Base-by-base conservation (phyloP, 495 filamentous ascomycete genomes). In the Entonaema liquescens region DNA sequence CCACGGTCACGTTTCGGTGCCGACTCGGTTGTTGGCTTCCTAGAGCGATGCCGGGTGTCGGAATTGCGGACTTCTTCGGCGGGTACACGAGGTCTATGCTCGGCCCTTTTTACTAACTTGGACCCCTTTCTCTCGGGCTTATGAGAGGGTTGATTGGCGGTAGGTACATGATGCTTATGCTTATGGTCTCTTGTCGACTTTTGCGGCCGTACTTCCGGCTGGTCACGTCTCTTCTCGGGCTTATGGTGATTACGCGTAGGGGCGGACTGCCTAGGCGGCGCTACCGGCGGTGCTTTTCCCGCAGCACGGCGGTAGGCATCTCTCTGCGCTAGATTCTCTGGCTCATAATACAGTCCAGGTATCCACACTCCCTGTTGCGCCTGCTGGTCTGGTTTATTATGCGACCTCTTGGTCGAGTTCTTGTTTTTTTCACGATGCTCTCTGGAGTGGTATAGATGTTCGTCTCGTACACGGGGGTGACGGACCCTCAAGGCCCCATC, bases 401-500 rank as follows among this genome's bases (percentile, higher is more conserved):
- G 58, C 17, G 49, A 38, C 28, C 44, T 68, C 36, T 67, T 38
- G 6, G 66, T 1, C 40, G 25, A 6, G 2, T 44, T 28, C 38
- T 54, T 8, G 52, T 52, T 1, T 29, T 42, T 11, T 65, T 17
- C 35, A 33, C 74, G 35, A 23, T 59, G 44, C 23, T 58, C 54
- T 12, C 58, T 17, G 33, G 50, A 68, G 15, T 54, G 50, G 0
- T 29, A 21, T 23, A 31, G 53, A 12, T 42, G 53, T n/a, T 55
- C 58, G 12, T 72, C 57, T 12, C 58, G 54, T 4, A 68, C 15
- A 8, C 25, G 38, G 9, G 66, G 67, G 29, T 64, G 60, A 13
- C 63, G 64, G 56, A 72, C 73, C 47, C 40, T 69, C 5, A 74
- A 8, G 12, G 73, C 68, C 0, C 70, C 73, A 7, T 74, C 55